Percentiles rank a stretch among this genome's conserved stretches.
Conservation (phyloP, 208 protist genomes). For the Trypanosoma melophagium region DNA sequence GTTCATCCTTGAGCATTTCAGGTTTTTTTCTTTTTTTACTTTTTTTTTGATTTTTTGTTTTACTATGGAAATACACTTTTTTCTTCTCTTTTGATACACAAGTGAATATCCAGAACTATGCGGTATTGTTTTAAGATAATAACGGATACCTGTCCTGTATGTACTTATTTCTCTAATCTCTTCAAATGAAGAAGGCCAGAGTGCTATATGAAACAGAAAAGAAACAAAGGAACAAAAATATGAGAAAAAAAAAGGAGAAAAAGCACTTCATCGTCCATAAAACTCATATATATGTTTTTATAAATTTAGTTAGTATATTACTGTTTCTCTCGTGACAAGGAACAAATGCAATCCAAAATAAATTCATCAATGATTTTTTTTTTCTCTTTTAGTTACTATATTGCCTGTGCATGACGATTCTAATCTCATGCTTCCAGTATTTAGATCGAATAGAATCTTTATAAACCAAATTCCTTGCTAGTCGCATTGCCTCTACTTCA, state of each 20-base stretch:
- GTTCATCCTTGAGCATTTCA: background rate
- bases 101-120: too few relatives aligned
- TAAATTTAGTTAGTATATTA: background rate
- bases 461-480: constrained; percentile 53
- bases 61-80: too few relatives aligned
- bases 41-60: background rate
- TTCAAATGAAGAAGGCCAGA: background rate
- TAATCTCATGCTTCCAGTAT: constrained; percentile 72
- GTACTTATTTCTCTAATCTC: background rate
- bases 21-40: constrained; percentile 1
- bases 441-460: constrained; percentile 65
- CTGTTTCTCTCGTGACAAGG: background rate
- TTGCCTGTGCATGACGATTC: constrained; percentile 47
- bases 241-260: background rate
- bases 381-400: constrained; percentile 30
- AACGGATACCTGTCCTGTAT: background rate
- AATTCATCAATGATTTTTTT: background rate
- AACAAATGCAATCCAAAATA: background rate
- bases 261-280: background rate
- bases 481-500: constrained; percentile 49
- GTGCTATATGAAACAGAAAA: too few relatives aligned
- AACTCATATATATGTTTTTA: background rate
- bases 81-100: too few relatives aligned
- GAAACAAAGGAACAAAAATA: too few relatives aligned
- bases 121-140: too few relatives aligned